These are phyloP conservation scores for Lichtheimia corymbifera DNA, from an alignment of 371 early-diverging fungal genomes.

Conservation along the genomic window DNA sequence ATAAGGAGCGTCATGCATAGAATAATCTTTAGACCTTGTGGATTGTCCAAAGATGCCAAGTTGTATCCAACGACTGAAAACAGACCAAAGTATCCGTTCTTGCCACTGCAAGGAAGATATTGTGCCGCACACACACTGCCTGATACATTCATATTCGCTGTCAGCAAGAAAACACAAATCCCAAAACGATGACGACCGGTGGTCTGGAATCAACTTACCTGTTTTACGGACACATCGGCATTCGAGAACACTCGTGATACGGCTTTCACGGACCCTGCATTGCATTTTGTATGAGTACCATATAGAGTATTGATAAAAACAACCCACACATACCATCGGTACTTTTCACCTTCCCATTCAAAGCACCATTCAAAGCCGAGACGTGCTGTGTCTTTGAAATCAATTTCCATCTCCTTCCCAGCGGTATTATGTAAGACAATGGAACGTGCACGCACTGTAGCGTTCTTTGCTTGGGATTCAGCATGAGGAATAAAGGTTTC, in stretches of 20 bases:
- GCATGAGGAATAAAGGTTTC: conserved; percentile 41
- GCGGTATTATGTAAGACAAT: conserved; percentile 27
- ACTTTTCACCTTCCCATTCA: conserved; percentile 45
- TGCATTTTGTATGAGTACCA: background rate
- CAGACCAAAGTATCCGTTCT: conserved; percentile 49
- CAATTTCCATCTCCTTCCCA: conserved; percentile 16
- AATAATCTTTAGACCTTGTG: conserved; percentile 29
- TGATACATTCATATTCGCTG: background rate
- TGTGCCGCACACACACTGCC: conserved; percentile 47
- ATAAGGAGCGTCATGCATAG: conserved; percentile 37
- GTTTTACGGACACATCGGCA: conserved; percentile 34
- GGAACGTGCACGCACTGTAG: conserved; percentile 25
- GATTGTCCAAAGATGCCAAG: conserved; percentile 27
- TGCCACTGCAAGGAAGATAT: conserved; percentile 41
- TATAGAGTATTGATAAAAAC: background rate
- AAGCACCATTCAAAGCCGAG: conserved; percentile 51
- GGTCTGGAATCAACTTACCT: conserved; percentile 19
- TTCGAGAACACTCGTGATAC: conserved; percentile 35
- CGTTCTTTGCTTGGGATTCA: conserved; percentile 38
- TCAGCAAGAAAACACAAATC: no score
- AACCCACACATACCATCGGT: conserved; percentile 30
- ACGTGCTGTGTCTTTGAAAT: conserved; percentile 29
- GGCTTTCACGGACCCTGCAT: conserved; percentile 41
- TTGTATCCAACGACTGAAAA: conserved; percentile 41
- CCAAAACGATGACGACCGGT: background rate